Base-by-base conservation (phyloP, 2,329 filamentous ascomycete species). In the Aspergillus flavus region DNA sequence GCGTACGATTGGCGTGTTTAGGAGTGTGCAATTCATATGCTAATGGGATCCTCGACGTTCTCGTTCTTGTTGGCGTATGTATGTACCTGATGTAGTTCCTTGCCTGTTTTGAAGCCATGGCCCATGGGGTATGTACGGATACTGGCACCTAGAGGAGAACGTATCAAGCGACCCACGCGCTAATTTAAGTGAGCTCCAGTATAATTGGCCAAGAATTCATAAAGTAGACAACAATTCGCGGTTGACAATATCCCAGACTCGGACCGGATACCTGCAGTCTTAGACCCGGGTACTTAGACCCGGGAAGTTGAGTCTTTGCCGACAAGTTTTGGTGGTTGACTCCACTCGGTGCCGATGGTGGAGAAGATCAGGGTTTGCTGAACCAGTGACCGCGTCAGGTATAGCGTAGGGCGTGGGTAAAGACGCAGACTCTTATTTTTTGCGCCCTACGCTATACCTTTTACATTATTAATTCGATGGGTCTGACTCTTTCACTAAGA, bases 11-110 rank as follows among this genome's bases (percentile, higher is more conserved):
- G 19, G 26, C 2, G 26, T 19, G 30, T 7, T n/a, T 26, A 9
- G 43, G 53, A 9, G 26, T 10, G 36, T 63, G 61, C 10, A 61
- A 19, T 23, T 63, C 61, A 32, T 57, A 63, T 28, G 61, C 61
- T 6, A 63, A 46, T 46, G 53, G 61, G 19, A 63, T 23, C 28
- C 28, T 55, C 3, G 57, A 26, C 30, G 43, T 23, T 50, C 26
- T 26, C 7, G 46, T 21, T 32, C 16, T 21, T 26, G 43, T 23
- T 23, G 57, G 48, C 4, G 30, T 28, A 46, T 58, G 43, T 41
- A 58, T 50, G n/a, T 19, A 30, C 16, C 26, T 28, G 6, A 50
- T 7, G 46, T 30, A 32, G 10, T 19, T 50, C 23, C 26, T 50
- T 3, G 45, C 45, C 11, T 26, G 45, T 12, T 14, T 48, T 48